Evolutionary conservation across 2,329 filamentous ascomycete genomes (phyloP), one percentile per base, ranked within the genome.

Genomic region (Chaetomium sp.): DNA sequence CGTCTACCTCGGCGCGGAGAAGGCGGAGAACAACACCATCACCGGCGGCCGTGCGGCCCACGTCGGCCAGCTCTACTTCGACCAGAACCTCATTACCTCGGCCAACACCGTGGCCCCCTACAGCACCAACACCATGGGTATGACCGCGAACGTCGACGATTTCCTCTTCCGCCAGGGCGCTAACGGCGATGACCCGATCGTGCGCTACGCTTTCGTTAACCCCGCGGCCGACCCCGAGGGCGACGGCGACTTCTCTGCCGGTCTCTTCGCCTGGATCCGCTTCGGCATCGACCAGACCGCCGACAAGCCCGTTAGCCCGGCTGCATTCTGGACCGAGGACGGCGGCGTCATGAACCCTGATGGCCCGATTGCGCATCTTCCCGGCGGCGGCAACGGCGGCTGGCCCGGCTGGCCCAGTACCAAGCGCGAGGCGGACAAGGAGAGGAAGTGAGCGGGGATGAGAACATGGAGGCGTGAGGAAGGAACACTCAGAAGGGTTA

Each of bases 1-100:
- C 49, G 64, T 67, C 38, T 68, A 67, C 50, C 54, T 64, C 35
- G 65, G 65, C 43, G 70, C 87, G 7, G 79, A 79, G 63, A 68
- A 77, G 55, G 54, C 63, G 7, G 48, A 65, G 56, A 67, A 68
- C 61, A 65, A 65, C 54, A 66, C 66, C 56, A 63, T 66, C 55
- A 64, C 63, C 1, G 62, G 61, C 48, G 63, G 63, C 32, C 56
- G 55, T 14, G 64, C 64, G 3, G 58, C 63, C 5, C 66, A 68
- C 53, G 54, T 68, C 38, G 66, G 66, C 19, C 66, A 67, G 58
- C 54, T 64, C 19, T 67, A 67, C 60, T 68, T 67, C 34, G 66
- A 68, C 59, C 66, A 67, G 57, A 32, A 52, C 5, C 64, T 68
- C 27, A 59, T 67, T 45, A 56, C 59, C 33, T 52, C 49, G 4